Base-by-base conservation (phyloP, 208 protist species). In the Herpetomonas samuelpessoai region DNA sequence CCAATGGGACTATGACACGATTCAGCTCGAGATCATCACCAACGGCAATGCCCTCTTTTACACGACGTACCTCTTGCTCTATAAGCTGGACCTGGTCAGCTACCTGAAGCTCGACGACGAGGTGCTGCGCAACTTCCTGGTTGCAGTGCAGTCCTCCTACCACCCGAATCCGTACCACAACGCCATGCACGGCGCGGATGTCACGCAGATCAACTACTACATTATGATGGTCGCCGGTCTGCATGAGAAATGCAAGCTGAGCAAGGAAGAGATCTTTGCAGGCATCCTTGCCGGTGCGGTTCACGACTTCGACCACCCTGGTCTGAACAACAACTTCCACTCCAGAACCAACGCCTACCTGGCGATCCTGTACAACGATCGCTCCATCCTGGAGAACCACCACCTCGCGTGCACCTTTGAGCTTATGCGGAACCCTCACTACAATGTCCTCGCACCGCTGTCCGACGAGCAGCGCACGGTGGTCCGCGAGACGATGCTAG, bases 291-390 rank as follows among this genome's bases (percentile, higher is more conserved):
- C 96, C 19, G 91, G 86, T 18, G 74, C 95, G 21, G 83, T 98
- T 49, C 97, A 99, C 78, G 98, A 99, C 83, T 91, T 96, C 67
- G 95, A 98, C 60, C 98, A 99, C 71, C 95, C 96, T 0, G 98
- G 97, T 25, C 60, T 98, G 26, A 98, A 98, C 77, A 98, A 98
- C 74, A 93, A 91, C 65, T 99, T 98, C 68, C 89, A 97, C 67
- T 76, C 95, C n/a, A 92, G 91, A 58, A 96, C 94, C 6, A 71
- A 86, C 54, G 76, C 92, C 7, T 86, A 88, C 57, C 72, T 98
- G 26, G 95, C 96, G 30, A 84, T 88, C n/a, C 71, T 96, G 6
- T 97, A 97, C 76, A 97, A 97, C 71, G 93, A 97, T 64, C 70
- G 82, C 26, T 93, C 88, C 21, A 96, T 98, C 24, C 71, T 98